Percentiles rank a stretch among this genome's conserved stretches.
Conservation (phyloP, 2,329 filamentous ascomycete species). For the Plectosphaerella sp. region DNA sequence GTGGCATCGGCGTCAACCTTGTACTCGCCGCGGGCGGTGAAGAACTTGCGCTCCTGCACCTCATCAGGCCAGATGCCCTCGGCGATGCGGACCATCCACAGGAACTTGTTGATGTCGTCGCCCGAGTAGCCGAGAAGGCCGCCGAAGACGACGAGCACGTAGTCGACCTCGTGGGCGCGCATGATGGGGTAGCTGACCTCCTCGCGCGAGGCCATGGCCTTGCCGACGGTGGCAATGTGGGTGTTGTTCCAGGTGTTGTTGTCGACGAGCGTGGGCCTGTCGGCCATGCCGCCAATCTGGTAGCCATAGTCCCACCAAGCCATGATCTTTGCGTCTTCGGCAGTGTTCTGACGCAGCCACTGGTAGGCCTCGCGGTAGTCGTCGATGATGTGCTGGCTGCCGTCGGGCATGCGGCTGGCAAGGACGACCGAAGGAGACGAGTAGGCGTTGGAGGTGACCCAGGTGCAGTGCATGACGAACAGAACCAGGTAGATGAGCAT, state of each 20-base stretch:
- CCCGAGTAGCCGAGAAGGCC: slow-evolving; percentile 95
- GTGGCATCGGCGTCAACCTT: slow-evolving; percentile 89
- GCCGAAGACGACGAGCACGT: slow-evolving; percentile 96
- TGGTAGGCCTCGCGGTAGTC: slow-evolving; percentile 99
- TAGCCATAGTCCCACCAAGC: slow-evolving; percentile 99
- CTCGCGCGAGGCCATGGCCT: slow-evolving; percentile 96
- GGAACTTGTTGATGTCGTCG: slow-evolving; percentile 99
- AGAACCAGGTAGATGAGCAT: slow-evolving; percentile 79
- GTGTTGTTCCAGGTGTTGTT: slow-evolving; percentile 99
- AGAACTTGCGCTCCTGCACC: slow-evolving; percentile 94
- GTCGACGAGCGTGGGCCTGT: slow-evolving; percentile 92
- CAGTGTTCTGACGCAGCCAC: slow-evolving; percentile 97
- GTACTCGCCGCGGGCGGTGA: slow-evolving; percentile 91
- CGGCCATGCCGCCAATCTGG: slow-evolving; percentile 99
- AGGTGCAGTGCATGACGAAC: slow-evolving; percentile 97
- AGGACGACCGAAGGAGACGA: slow-evolving; percentile 96
- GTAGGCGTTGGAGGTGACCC: slow-evolving; percentile 99
- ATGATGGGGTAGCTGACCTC: slow-evolving; percentile 99
- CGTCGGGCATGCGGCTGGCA: slow-evolving; percentile 86
- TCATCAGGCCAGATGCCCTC: slow-evolving; percentile 99
- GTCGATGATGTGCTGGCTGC: slow-evolving; percentile 97
- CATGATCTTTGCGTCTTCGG: slow-evolving; percentile 95
- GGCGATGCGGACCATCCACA: slow-evolving; percentile 99
- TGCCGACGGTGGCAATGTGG: slow-evolving; percentile 97
- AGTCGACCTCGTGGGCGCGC: slow-evolving; percentile 97